These are phyloP conservation scores for Mitragyna speciosa DNA, from an alignment of 257 asterid genomes.

Conservation along the genomic window DNA sequence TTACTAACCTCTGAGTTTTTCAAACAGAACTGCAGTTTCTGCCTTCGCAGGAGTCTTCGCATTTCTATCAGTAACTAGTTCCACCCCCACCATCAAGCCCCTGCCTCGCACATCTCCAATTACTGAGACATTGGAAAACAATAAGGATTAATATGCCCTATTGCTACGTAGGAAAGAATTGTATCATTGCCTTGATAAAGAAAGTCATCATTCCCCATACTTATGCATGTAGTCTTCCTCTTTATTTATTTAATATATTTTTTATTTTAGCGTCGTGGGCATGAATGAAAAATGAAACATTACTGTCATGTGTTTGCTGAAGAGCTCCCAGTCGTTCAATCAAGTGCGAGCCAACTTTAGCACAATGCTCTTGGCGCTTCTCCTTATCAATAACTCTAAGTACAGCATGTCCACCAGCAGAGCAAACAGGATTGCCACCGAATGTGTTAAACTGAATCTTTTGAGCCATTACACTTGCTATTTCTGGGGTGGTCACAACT, in stretches of 20 bases:
- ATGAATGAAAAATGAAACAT: slow-evolving; percentile 21
- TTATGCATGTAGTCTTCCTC: not conserved
- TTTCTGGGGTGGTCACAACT: slow-evolving; percentile 95
- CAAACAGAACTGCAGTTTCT: slow-evolving; percentile 80
- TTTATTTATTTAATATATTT: not conserved
- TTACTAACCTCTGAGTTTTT: slow-evolving; percentile 82
- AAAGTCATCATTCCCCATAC: not conserved
- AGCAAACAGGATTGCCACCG: slow-evolving; percentile 98
- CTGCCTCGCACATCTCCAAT: slow-evolving; percentile 96
- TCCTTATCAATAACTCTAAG: slow-evolving; percentile 84
- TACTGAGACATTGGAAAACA: slow-evolving; percentile 38
- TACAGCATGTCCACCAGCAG: slow-evolving; percentile 94
- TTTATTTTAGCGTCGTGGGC: no score
- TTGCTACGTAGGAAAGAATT: not conserved
- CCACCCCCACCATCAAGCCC: slow-evolving; percentile 90
- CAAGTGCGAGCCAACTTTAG: slow-evolving; percentile 83
- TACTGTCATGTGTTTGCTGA: slow-evolving; percentile 79
- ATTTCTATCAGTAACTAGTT: slow-evolving; percentile 75
- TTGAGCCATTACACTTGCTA: slow-evolving; percentile 83
- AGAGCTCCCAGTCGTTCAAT: slow-evolving; percentile 62
- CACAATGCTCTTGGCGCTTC: slow-evolving; percentile 81
- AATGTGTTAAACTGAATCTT: slow-evolving; percentile 89
- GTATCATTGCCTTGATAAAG: not conserved
- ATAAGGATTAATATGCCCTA: not conserved
- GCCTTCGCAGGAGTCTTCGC: slow-evolving; percentile 87